Percentiles rank a stretch among this genome's conserved stretches.
Evolutionary conservation across 1,284 basidiomycete genomes (phyloP).

Genomic region (Coriolopsis trogii): DNA sequence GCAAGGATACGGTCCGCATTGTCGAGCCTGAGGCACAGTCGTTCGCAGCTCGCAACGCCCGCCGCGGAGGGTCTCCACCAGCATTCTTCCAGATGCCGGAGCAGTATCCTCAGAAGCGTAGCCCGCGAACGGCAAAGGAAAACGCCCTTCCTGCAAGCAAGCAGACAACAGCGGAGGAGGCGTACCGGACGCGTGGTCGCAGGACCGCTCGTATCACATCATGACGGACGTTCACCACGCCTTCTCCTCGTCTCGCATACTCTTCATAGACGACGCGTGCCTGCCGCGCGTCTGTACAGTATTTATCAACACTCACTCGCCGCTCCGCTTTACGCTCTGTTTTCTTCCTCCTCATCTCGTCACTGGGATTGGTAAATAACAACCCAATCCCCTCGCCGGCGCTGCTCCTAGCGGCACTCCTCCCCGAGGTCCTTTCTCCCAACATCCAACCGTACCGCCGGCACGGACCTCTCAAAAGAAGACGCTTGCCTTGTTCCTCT

Average conservation of each 20-base stretch:
- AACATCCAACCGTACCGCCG: conserved; percentile 12
- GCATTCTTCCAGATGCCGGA: conserved; percentile 23
- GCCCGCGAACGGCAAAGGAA: conserved; percentile 16
- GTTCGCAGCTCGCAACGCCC: conserved; percentile 4
- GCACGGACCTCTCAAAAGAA: conserved; percentile 25
- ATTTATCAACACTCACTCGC: conserved; percentile 21
- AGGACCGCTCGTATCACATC: conserved; percentile 29
- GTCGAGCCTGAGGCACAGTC: conserved; percentile 11
- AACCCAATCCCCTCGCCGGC: conserved; percentile 24
- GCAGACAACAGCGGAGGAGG: conserved; percentile 27
- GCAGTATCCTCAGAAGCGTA: conserved; percentile 12
- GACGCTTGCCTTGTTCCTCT: conserved; percentile 15
- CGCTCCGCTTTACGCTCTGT: conserved; percentile 10
- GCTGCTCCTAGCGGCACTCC: conserved; percentile 14
- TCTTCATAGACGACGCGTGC: conserved; percentile 20
- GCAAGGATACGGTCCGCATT: conserved; percentile 10
- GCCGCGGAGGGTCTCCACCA: conserved; percentile 14
- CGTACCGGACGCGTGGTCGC: conserved; percentile 35
- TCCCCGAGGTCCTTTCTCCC: conserved; percentile 16
- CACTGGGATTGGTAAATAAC: conserved; percentile 26
- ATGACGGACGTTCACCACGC: conserved; percentile 20
- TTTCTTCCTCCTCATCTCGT: conserved; percentile 21
- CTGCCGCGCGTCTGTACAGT: conserved; percentile 21
- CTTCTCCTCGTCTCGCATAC: conserved; percentile 5
- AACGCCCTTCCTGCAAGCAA: conserved; percentile 11